A percentile compares a stretch with the other conserved stretches of the same genome.
Evolutionary conservation across 495 filamentous ascomycete genomes (phyloP).

Genomic region (Neurospora sp.): DNA sequence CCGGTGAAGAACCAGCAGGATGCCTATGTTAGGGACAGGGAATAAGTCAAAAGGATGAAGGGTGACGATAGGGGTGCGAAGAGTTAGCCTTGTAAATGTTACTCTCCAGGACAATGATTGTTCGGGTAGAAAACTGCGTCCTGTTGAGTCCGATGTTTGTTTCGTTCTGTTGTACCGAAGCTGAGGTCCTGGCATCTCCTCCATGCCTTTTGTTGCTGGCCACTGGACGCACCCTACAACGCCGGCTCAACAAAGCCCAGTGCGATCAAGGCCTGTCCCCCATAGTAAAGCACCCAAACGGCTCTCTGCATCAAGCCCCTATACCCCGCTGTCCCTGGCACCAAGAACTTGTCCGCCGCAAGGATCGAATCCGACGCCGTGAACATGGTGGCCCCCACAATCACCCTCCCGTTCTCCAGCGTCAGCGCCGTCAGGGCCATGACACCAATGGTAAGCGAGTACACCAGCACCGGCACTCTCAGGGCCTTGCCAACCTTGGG

Average conservation of each 20-base stretch:
- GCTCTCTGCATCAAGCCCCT: slow-evolving; percentile 16
- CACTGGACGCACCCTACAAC: neutral
- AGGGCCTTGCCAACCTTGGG: slow-evolving; percentile 24
- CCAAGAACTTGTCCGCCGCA: slow-evolving; percentile 15
- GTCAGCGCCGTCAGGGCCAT: slow-evolving; percentile 17
- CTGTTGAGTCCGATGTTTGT: neutral
- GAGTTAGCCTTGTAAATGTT: neutral
- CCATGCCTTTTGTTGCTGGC: neutral
- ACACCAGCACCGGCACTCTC: slow-evolving; percentile 40
- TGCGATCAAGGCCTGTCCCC: slow-evolving; percentile 21
- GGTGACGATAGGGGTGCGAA: neutral
- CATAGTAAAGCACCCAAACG: slow-evolving; percentile 22
- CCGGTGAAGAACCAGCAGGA: slow-evolving; percentile 38
- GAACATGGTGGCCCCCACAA: slow-evolving; percentile 17
- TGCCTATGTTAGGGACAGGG: slow-evolving; percentile 25
- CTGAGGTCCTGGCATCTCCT: neutral
- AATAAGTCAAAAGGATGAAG: neutral
- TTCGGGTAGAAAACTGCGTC: neutral
- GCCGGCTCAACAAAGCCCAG: slow-evolving; percentile 6
- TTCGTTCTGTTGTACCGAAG: neutral
- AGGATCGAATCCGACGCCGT: slow-evolving; percentile 17
- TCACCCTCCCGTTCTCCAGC: slow-evolving; percentile 3
- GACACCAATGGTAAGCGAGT: slow-evolving; percentile 39
- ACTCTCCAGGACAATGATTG: neutral
- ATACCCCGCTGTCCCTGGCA: neutral